Conservation (phyloP, 805 yeast genomes). For the Isabelozyma pseudorhagii region DNA sequence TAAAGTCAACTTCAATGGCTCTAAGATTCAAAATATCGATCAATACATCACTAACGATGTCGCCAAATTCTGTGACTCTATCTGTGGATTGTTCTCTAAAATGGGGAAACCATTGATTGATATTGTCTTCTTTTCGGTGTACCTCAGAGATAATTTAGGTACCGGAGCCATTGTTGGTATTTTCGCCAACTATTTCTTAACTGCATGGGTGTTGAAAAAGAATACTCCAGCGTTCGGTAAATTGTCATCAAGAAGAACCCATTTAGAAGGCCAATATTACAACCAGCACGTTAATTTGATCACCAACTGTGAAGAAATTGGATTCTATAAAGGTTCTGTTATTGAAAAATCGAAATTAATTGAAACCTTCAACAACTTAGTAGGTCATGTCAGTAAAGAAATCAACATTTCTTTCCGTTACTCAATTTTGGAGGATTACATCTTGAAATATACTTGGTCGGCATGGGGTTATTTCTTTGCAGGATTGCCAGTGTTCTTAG, state of each 20-base stretch:
- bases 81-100: conserved; percentile 79
- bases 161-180: conserved; percentile 82
- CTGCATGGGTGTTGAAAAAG: conserved; percentile 70
- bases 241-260: conserved; percentile 67
- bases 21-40: conserved; percentile 64
- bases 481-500: conserved; percentile 80
- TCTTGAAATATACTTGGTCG: conserved; percentile 90
- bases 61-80: conserved; percentile 72
- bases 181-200: conserved; percentile 71
- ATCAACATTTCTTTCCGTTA: conserved; percentile 63
- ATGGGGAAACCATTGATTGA: conserved; percentile 92
- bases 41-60: conserved; percentile 86
- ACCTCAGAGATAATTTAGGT: conserved; percentile 82
- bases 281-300: conserved; percentile 82
- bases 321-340: conserved; percentile 84
- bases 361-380: conserved; percentile 54
- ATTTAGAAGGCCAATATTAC: conserved; percentile 84
- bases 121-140: conserved; percentile 76
- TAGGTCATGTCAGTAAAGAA: conserved; percentile 50
- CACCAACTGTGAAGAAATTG: conserved; percentile 89
- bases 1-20: conserved; percentile 63
- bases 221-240: conserved; percentile 85
- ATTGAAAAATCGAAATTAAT: conserved; percentile 70
- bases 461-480: conserved; percentile 92
- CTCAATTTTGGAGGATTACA: conserved; percentile 77